Evolutionary conservation across 1,139 yeast genomes (phyloP).

Genomic region (Groenewaldozyma auringiensis): DNA sequence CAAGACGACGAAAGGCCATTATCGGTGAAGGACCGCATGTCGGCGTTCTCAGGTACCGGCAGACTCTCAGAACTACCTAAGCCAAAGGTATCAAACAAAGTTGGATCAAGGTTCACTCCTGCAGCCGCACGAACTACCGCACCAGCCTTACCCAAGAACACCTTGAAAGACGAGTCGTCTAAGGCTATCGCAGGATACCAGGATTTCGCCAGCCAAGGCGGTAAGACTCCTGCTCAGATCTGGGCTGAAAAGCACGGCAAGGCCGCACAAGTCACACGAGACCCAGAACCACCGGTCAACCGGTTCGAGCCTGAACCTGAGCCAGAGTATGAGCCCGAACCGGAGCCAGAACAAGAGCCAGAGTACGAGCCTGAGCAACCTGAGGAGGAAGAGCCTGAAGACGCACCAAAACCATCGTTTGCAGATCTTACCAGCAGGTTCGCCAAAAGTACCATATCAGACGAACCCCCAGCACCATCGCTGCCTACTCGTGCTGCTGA

Average conservation of each 20-base stretch:
- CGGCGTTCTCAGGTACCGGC: slow-evolving; percentile 22
- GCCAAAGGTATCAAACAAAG: slow-evolving; percentile 48
- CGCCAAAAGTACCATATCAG: slow-evolving; percentile 15
- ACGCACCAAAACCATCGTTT: slow-evolving; percentile 10
- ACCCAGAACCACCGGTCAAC: slow-evolving; percentile 15
- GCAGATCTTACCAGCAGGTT: slow-evolving; percentile 20
- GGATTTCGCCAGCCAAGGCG: slow-evolving; percentile 63
- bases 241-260: slow-evolving; percentile 91
- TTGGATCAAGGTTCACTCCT: slow-evolving; percentile 42
- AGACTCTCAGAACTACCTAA: slow-evolving; percentile 59
- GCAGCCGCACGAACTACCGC: slow-evolving; percentile 25
- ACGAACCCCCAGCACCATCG: slow-evolving; percentile 16
- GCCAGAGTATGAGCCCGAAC: slow-evolving; percentile 9
- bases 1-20: slow-evolving; percentile 6
- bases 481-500: slow-evolving; percentile 12
- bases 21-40: slow-evolving; percentile 23
- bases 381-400: slow-evolving; percentile 7
- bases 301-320: slow-evolving; percentile 12
- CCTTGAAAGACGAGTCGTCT: slow-evolving; percentile 42
- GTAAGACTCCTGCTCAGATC: slow-evolving; percentile 88
- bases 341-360: slow-evolving; percentile 11
- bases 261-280: slow-evolving; percentile 8
- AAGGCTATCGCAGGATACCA: slow-evolving; percentile 59
- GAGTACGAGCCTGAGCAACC: slow-evolving; percentile 9
- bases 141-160: slow-evolving; percentile 41